Evolutionary conservation across 495 filamentous ascomycete species (phyloP), one percentile per base, ranked within the genome.

Genomic region (Corynascus novoguineensis): DNA sequence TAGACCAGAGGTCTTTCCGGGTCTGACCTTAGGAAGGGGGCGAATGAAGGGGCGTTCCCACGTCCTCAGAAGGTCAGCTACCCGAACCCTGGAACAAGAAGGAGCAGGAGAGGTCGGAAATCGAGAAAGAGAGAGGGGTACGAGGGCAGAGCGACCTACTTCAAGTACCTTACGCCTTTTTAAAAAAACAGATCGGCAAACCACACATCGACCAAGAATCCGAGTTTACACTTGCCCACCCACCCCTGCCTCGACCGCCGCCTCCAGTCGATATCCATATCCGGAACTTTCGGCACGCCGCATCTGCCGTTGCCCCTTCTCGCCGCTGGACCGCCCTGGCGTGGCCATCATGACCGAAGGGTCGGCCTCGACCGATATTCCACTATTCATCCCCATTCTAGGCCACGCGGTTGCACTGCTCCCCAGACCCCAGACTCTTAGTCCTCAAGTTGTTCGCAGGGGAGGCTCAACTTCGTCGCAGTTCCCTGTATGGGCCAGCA

Each of bases 41-140:
- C 22, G 41, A 35, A 44, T 29, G 42, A 41, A 29, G 19, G 53
- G 52, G 50, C 25, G 24, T 41, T 37, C 42, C 42, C 41, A 44
- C 53, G 42, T 55, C 53, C 53, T 28, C 53, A 40, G 8, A 48
- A 48, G 32, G 42, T 40, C 53, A 35, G 42, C 31, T 31, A 11
- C 44, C 53, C 24, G 42, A 22, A 44, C 32, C 42, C n/a, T 27
- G 32, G 31, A 24, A 9, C 6, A 11, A 44, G 22, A 31, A 46
- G 32, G 25, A 32, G 32, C n/a, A 48, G 38, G 28, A 55, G 53
- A 5, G 8, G 21, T 47, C 7, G 4, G 44, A 14, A 46, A 34
- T 35, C 34, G 50, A 42, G 31, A 0, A 3, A 38, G 35, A 15
- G 35, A 38, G 35, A 38, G 14, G 35, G 7, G 35, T 42, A 19